A percentile compares a stretch with the other conserved stretches of the same genome.
Conservation (phyloP, 1,139 yeast genomes). For the Kluyveromyces sp. region DNA sequence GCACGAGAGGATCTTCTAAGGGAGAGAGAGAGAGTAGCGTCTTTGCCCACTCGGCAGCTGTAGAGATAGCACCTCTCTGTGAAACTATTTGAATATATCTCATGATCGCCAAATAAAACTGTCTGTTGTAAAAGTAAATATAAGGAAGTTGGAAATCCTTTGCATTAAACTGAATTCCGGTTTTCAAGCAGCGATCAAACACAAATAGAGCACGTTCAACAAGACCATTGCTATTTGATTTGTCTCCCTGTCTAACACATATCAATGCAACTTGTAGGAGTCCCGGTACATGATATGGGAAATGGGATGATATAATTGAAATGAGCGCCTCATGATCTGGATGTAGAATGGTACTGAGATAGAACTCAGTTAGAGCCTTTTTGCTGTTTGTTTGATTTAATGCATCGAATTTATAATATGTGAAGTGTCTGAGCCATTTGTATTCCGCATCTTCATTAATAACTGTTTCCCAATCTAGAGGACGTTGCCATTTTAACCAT, state of each 20-base stretch:
- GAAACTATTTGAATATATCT: conserved; percentile 64
- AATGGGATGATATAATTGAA: conserved; percentile 41
- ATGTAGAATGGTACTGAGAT: conserved; percentile 55
- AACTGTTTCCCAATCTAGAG: conserved; percentile 43
- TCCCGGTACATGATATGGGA: conserved; percentile 73
- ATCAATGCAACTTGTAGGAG: conserved; percentile 75
- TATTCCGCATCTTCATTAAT: conserved; percentile 37
- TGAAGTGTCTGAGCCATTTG: conserved; percentile 39
- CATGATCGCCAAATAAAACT: conserved; percentile 65
- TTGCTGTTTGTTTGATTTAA: conserved; percentile 26
- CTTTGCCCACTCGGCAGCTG: conserved; percentile 73
- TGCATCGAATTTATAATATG: conserved; percentile 47
- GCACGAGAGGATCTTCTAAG: conserved; percentile 75
- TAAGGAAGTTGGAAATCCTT: conserved; percentile 69
- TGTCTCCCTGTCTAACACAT: conserved; percentile 69
- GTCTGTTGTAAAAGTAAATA: conserved; percentile 67
- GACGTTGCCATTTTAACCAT: conserved; percentile 33
- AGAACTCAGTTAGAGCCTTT: conserved; percentile 54
- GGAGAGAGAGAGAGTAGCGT: conserved; percentile 63
- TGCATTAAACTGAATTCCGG: conserved; percentile 43
- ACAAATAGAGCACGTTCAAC: conserved; percentile 72
- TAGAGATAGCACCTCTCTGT: conserved; percentile 66
- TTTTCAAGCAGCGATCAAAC: conserved; percentile 59
- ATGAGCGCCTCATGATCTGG: conserved; percentile 69
- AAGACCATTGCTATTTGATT: conserved; percentile 54